Evolutionary conservation across 148 eudicot genomes (phyloP).

Genomic region (Rhododendron molle): DNA sequence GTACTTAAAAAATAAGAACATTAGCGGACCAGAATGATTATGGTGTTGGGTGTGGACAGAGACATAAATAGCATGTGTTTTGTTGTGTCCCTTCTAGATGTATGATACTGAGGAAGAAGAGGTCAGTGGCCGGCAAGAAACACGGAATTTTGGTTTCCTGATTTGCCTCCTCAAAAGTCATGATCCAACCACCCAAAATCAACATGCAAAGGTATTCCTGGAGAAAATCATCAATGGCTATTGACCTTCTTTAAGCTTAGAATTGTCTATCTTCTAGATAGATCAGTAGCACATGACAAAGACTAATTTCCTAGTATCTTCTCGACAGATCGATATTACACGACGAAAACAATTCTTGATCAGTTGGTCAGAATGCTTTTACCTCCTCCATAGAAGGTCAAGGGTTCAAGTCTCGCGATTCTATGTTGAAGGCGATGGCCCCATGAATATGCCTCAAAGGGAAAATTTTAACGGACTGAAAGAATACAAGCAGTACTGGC

Average conservation of each 20-base stretch:
- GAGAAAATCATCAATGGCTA: not conserved
- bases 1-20: no score
- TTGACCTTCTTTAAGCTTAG: not conserved
- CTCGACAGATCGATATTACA: not conserved
- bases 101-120: not conserved
- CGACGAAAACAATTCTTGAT: not conserved
- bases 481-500: not conserved
- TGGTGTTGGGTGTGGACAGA: not conserved
- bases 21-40: no score
- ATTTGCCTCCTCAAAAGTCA: not conserved
- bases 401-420: not conserved
- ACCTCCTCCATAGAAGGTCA: not conserved
- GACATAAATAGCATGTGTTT: not conserved
- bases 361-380: not conserved
- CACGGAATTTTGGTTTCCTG: not conserved
- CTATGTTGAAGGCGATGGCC: not conserved
- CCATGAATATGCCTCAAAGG: not conserved
- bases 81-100: not conserved
- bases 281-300: not conserved
- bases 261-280: not conserved
- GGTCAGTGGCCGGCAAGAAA: not conserved
- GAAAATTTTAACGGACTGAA: not conserved
- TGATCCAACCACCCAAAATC: not conserved
- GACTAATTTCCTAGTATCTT: not conserved
- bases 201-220: not conserved